Evolutionary conservation across 306 rosid species (phyloP), one percentile per base, ranked within the genome.

Genomic region (Sphenostylis stenocarpa): DNA sequence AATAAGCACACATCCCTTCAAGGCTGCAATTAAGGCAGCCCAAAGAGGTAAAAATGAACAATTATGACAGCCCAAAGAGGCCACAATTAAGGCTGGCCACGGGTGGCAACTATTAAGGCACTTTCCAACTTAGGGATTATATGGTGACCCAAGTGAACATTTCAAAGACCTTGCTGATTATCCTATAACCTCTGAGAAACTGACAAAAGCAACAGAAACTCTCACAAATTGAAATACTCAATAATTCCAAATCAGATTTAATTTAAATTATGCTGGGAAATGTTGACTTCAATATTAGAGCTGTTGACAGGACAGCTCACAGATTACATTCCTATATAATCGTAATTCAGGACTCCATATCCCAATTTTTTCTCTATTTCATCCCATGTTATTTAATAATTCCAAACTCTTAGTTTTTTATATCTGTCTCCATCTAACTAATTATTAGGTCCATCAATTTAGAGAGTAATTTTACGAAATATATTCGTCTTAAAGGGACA

Each of bases 111-210:
- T 4, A 53, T 11, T 21, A 21, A 21, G 16, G 61, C 3, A 5
- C 7, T 55, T 55, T 4, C 33, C 8, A 55, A 23, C 34, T 12
- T 58, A n/a, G 26, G n/a, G 38, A 24, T 56, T 74, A 62, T 39
- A 47, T 16, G 68, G 45, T 61, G 68, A 76, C 60, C 57, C 45
- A 61, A 43, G 8, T 15, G 5, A 56, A 64, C 45, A 53, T 24
- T 48, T 49, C 72, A 17, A 74, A 75, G n/a, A 64, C 44, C 48
- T 29, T 16, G 10, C 49, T 14, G 16, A 17, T 48, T 19, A 48
- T 60, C 20, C 26, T 38, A 71, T 36, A 71, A 48, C 6, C 67
- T 72, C 61, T 67, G 36, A 67, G 60, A 15, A 20, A 57, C 43
- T 58, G 34, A 38, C 45, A 60, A n/a, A 13, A 69, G 76, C 17